phyloP scores from a whole-genome alignment of 805 yeast species.

The Metschnikowia kunwiensis region DNA sequence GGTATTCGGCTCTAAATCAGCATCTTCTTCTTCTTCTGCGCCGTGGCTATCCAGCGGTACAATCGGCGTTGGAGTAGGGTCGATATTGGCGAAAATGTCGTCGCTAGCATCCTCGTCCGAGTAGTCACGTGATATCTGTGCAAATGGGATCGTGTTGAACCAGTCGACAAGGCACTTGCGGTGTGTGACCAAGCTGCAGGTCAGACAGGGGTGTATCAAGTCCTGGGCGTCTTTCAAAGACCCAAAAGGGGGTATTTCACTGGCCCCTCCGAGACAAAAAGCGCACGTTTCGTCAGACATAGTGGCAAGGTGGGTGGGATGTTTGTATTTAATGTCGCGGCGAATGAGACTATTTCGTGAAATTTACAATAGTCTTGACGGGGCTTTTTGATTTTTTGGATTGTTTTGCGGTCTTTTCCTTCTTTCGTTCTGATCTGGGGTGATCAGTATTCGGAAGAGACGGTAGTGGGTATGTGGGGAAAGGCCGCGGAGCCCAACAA shows the following conservation, averaged over 20 bases:
- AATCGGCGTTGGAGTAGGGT: no score
- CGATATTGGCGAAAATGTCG: neutral
- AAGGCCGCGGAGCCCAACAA: no score
- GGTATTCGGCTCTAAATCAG: no score
- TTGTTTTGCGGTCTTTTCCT: no score
- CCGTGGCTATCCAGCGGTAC: no score
- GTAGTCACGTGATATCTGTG: conserved; percentile 9
- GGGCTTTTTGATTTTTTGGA: no score
- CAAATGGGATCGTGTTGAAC: conserved; percentile 35
- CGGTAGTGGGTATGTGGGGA: no score
- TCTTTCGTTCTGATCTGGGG: no score
- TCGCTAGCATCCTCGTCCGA: neutral
- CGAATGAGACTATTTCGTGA: no score
- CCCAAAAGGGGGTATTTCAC: conserved; percentile 42
- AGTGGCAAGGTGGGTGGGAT: neutral
- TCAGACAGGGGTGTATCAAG: conserved; percentile 36
- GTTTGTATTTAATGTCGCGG: no score
- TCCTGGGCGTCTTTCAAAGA: conserved; percentile 32
- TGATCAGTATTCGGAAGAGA: no score
- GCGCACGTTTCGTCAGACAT: conserved; percentile 27
- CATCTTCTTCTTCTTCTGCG: neutral
- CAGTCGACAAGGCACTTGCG: conserved; percentile 40
- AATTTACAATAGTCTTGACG: no score
- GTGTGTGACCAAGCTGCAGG: conserved; percentile 37
- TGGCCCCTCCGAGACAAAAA: conserved; percentile 39